Evolutionary conservation across 345 rosid species (phyloP).

Genomic region (Cardiospermum halicacabum): DNA sequence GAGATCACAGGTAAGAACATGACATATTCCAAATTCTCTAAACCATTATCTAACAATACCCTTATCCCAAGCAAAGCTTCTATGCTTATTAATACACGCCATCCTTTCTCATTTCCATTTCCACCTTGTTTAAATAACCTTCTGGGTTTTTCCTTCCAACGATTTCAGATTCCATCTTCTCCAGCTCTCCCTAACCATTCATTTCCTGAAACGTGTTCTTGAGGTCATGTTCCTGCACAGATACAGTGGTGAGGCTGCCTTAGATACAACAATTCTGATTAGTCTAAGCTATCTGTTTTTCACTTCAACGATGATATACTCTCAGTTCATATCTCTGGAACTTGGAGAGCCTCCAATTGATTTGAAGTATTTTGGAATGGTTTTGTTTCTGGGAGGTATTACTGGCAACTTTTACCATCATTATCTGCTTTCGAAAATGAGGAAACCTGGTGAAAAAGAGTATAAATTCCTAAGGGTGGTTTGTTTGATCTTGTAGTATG

Average conservation of each 20-base stretch:
- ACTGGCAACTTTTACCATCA: slow-evolving; percentile 82
- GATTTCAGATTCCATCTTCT: slow-evolving; percentile 46
- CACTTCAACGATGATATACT: slow-evolving; percentile 37
- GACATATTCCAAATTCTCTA: slow-evolving; percentile 55
- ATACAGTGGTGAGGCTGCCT: slow-evolving; percentile 44
- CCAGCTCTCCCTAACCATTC: slow-evolving; percentile 47
- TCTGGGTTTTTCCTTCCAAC: slow-evolving; percentile 34
- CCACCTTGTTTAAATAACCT: slow-evolving; percentile 46
- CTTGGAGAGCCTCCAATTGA: slow-evolving; percentile 37
- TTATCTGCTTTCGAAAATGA: slow-evolving; percentile 49
- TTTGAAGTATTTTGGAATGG: slow-evolving; percentile 34
- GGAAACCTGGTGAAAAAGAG: slow-evolving; percentile 36
- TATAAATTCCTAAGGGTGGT: slow-evolving; percentile 70
- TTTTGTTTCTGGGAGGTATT: slow-evolving; percentile 50
- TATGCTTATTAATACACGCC: slow-evolving; percentile 57
- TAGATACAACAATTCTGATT: slow-evolving; percentile 30
- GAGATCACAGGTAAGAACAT: slow-evolving; percentile 45
- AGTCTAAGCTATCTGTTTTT: slow-evolving; percentile 33
- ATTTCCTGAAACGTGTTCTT: slow-evolving; percentile 63
- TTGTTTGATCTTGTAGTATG: slow-evolving; percentile 52
- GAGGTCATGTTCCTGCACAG: slow-evolving; percentile 61
- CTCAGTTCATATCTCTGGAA: slow-evolving; percentile 38
- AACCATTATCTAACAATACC: neutral
- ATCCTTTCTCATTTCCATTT: slow-evolving; percentile 53
- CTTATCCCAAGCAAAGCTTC: slow-evolving; percentile 47